Conservation (phyloP, 2,329 filamentous ascomycete genomes). For the Myrmaecium sp. region DNA sequence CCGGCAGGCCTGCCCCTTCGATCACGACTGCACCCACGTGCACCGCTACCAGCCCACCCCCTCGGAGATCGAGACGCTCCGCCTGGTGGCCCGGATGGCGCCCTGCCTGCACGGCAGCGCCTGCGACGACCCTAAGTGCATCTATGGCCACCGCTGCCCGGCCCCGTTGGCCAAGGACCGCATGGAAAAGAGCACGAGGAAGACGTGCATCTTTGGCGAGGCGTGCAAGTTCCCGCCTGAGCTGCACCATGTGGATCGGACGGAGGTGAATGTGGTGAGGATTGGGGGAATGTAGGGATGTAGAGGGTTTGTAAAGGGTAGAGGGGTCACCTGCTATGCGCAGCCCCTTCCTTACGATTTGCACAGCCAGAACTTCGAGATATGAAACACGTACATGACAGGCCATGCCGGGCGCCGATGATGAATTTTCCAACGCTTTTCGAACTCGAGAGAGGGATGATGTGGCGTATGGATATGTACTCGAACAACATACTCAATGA, state of each 20-base stretch:
- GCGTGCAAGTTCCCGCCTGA: conserved; percentile 40
- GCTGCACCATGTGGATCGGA: conserved; percentile 41
- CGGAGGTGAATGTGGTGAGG: no score
- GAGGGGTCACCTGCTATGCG: no score
- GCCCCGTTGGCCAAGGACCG: conserved; percentile 24
- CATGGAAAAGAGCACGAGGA: conserved; percentile 28
- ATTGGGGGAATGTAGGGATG: no score
- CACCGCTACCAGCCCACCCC: conserved; percentile 36
- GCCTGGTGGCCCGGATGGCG: conserved; percentile 44
- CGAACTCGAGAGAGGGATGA: no score
- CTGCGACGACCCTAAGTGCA: conserved; percentile 43
- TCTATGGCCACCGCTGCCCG: conserved; percentile 47
- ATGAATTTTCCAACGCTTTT: no score
- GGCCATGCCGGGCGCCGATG: no score
- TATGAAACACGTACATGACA: no score
- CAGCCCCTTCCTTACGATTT: no score
- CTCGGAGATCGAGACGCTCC: conserved; percentile 35
- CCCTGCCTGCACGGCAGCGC: conserved; percentile 40
- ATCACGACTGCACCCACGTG: conserved; percentile 36
- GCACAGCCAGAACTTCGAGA: no score
- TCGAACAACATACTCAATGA: no score
- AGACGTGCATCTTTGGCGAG: conserved; percentile 40
- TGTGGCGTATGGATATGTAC: no score
- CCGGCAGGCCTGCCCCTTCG: conserved; percentile 39
- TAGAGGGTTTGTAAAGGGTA: no score